Conservation (phyloP, 2,329 filamentous ascomycete genomes). For the Monosporascus sp. region DNA sequence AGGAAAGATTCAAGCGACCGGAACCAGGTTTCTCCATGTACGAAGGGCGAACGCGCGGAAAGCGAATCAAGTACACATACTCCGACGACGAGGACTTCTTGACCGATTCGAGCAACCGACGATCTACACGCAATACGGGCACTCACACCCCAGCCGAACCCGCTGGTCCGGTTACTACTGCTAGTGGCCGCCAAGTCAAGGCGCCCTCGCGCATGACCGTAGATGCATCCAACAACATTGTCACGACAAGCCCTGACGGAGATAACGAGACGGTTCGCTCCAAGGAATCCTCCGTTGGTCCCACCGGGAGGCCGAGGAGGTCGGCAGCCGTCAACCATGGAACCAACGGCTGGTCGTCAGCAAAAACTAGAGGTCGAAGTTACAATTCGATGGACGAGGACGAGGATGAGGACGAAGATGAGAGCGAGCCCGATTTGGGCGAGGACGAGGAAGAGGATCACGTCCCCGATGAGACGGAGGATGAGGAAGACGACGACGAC, state of each 20-base stretch:
- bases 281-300: conserved; percentile 35
- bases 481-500: conserved; percentile 53
- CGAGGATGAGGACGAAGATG: conserved; percentile 60
- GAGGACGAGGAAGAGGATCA: conserved; percentile 68
- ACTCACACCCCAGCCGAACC: conserved; percentile 68
- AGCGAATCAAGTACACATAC: conserved; percentile 94
- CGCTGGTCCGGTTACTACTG: conserved; percentile 60
- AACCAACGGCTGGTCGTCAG: conserved; percentile 42
- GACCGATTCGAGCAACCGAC: conserved; percentile 59
- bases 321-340: conserved; percentile 45
- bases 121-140: conserved; percentile 69
- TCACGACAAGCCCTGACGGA: conserved; percentile 34
- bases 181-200: conserved; percentile 80
- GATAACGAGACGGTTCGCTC: conserved; percentile 28
- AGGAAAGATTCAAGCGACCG: conserved; percentile 80
- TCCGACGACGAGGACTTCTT: conserved; percentile 77
- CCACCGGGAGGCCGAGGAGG: conserved; percentile 44
- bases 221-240: conserved; percentile 44
- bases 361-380: conserved; percentile 38
- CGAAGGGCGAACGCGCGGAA: conserved; percentile 91
- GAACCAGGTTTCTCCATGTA: conserved; percentile 90
- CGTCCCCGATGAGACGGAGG: conserved; percentile 53
- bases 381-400: conserved; percentile 51
- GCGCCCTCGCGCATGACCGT: conserved; percentile 62
- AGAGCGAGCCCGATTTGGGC: conserved; percentile 68